These are phyloP conservation scores for Pseudopithomyces chartarum DNA, from an alignment of 2,329 filamentous ascomycete genomes.

Conservation along the genomic window DNA sequence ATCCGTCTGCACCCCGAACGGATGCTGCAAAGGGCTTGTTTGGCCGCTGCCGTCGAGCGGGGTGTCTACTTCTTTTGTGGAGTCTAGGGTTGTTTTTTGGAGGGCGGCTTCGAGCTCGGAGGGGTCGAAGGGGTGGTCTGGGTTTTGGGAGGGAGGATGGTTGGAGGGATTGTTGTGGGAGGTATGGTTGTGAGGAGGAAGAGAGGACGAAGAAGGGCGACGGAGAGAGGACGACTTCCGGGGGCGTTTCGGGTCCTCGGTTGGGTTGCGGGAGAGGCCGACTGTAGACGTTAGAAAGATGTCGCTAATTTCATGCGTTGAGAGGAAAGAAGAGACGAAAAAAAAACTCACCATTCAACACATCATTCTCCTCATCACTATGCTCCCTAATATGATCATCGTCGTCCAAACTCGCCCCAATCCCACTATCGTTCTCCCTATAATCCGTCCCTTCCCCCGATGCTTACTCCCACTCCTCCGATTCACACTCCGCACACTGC, in stretches of 20 bases:
- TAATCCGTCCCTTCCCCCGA: slow-evolving; percentile 48
- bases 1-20: too few relatives aligned
- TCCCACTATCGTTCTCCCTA: slow-evolving; percentile 41
- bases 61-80: slow-evolving; percentile 33
- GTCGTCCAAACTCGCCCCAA: slow-evolving; percentile 39
- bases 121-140: slow-evolving; percentile 47
- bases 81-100: slow-evolving; percentile 45
- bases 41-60: slow-evolving; percentile 27
- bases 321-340: neutral
- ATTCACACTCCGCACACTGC: slow-evolving; percentile 36
- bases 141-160: slow-evolving; percentile 31
- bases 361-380: slow-evolving; percentile 52
- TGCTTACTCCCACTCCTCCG: slow-evolving; percentile 42
- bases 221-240: slow-evolving; percentile 28
- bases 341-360: slow-evolving; percentile 50
- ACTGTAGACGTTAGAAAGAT: slow-evolving; percentile 22
- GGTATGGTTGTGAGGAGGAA: too few relatives aligned
- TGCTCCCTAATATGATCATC: slow-evolving; percentile 47
- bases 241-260: slow-evolving; percentile 33
- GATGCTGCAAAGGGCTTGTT: slow-evolving; percentile 23
- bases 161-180: slow-evolving; percentile 15
- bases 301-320: slow-evolving; percentile 21
- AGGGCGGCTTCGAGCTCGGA: slow-evolving; percentile 53
- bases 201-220: slow-evolving; percentile 37
- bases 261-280: slow-evolving; percentile 41